phyloP scores from a whole-genome alignment of 225 moss, liverwort and hornwort genomes.

The Anthoceros angustus region DNA sequence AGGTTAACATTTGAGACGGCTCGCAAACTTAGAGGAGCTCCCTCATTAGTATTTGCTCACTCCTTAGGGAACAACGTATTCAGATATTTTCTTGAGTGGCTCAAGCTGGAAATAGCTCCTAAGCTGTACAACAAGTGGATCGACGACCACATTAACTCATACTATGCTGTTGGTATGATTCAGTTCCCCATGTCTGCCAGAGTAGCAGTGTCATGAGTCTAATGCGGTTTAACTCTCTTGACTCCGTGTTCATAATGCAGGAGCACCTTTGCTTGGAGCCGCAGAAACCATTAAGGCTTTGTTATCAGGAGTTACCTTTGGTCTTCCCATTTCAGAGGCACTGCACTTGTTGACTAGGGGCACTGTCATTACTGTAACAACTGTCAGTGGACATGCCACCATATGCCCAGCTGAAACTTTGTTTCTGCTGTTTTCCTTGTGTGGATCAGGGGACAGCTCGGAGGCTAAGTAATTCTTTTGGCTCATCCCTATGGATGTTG shows the following conservation, averaged over 20 bases:
- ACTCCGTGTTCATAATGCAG: constrained; percentile 18
- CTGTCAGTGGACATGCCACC: no score
- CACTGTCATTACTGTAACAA: no score
- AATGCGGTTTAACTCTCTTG: background rate
- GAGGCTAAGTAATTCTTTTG: constrained; percentile 68
- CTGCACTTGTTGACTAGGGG: background rate
- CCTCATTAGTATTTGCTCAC: constrained; percentile 89
- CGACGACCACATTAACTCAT: constrained; percentile 85
- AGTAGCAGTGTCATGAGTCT: background rate
- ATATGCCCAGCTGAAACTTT: background rate
- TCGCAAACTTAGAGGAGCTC: constrained; percentile 79
- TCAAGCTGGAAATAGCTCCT: constrained; percentile 85
- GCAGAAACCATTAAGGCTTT: constrained; percentile 78
- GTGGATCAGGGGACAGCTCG: constrained; percentile 63
- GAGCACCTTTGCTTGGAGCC: constrained; percentile 73
- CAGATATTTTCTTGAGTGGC: constrained; percentile 95
- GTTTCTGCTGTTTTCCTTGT: constrained; percentile 10
- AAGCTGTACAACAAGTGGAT: constrained; percentile 81
- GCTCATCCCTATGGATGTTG: constrained; percentile 65
- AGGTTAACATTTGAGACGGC: constrained; percentile 91
- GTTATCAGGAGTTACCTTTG: constrained; percentile 72
- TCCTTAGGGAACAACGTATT: constrained; percentile 95
- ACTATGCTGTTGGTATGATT: constrained; percentile 91
- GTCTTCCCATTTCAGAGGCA: constrained; percentile 85
- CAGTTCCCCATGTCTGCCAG: constrained; percentile 17